Evolutionary conservation across 306 rosid species (phyloP).

Genomic region (Benincasa hispida): DNA sequence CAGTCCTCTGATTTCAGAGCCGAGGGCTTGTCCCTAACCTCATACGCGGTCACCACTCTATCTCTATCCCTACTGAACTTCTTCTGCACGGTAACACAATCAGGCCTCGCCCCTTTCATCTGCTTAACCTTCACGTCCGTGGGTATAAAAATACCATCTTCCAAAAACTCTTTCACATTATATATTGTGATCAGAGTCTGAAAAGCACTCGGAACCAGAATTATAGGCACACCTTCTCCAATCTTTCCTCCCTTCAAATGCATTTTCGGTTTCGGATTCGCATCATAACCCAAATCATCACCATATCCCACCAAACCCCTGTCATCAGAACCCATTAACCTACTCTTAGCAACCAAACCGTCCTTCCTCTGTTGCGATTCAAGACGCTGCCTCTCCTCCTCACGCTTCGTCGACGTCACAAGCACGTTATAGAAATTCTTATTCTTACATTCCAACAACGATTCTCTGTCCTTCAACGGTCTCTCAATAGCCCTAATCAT

Average conservation of each 20-base stretch:
- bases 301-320: constrained; percentile 52
- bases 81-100: constrained; percentile 96
- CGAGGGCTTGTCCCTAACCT: constrained; percentile 94
- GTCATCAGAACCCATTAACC: constrained; percentile 70
- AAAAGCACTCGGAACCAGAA: constrained; percentile 82
- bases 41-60: constrained; percentile 87
- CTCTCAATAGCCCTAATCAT: constrained; percentile 48
- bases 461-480: constrained; percentile 77
- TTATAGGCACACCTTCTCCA: constrained; percentile 94
- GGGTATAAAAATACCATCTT: constrained; percentile 78
- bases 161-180: constrained; percentile 89
- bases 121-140: constrained; percentile 90
- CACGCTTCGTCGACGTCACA: constrained; percentile 71
- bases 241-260: constrained; percentile 65
- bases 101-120: constrained; percentile 84
- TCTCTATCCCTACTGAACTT: constrained; percentile 91
- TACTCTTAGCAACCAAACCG: constrained; percentile 81
- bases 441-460: constrained; percentile 67
- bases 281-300: constrained; percentile 51
- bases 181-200: constrained; percentile 83
- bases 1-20: constrained; percentile 77
- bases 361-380: constrained; percentile 96
- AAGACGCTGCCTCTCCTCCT: constrained; percentile 74
- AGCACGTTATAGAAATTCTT: constrained; percentile 65
- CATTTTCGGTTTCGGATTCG: constrained; percentile 71